Evolutionary conservation across 1,139 yeast genomes (phyloP).

Genomic region (Ogataea hybrid): DNA sequence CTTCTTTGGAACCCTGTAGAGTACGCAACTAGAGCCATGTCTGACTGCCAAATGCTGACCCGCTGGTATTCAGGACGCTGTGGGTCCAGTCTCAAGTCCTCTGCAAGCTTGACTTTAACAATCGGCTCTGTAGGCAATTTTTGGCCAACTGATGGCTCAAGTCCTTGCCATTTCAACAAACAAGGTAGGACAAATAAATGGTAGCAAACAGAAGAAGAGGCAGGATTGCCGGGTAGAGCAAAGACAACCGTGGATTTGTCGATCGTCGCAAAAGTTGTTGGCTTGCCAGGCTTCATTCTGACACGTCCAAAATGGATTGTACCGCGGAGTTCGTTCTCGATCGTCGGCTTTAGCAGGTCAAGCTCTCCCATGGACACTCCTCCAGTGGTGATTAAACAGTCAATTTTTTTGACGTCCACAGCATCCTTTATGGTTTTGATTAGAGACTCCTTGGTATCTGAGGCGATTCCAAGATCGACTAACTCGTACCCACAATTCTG

Average conservation of each 20-base stretch:
- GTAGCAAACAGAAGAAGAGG: conserved; percentile 46
- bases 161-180: conserved; percentile 36
- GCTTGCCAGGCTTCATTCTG: conserved; percentile 55
- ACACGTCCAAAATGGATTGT: conserved; percentile 50
- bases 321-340: conserved; percentile 41
- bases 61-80: conserved; percentile 48
- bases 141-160: conserved; percentile 8
- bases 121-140: conserved; percentile 30
- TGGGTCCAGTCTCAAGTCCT: conserved; percentile 38
- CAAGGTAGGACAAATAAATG: conserved; percentile 48
- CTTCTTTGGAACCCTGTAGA: conserved; percentile 50
- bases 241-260: conserved; percentile 32
- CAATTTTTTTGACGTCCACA: conserved; percentile 31
- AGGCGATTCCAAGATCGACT: conserved; percentile 43
- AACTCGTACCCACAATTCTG: conserved; percentile 34
- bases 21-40: conserved; percentile 32
- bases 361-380: conserved; percentile 57
- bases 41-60: conserved; percentile 33
- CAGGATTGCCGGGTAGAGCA: conserved; percentile 55
- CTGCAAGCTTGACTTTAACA: conserved; percentile 33
- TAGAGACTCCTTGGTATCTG: conserved; percentile 34
- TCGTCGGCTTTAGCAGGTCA: conserved; percentile 46
- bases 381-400: conserved; percentile 47
- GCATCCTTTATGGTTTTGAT: conserved; percentile 29
- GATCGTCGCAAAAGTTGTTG: conserved; percentile 50